Evolutionary conservation across 2,329 filamentous ascomycete genomes (phyloP).

Genomic region (Talaromyces sp.): DNA sequence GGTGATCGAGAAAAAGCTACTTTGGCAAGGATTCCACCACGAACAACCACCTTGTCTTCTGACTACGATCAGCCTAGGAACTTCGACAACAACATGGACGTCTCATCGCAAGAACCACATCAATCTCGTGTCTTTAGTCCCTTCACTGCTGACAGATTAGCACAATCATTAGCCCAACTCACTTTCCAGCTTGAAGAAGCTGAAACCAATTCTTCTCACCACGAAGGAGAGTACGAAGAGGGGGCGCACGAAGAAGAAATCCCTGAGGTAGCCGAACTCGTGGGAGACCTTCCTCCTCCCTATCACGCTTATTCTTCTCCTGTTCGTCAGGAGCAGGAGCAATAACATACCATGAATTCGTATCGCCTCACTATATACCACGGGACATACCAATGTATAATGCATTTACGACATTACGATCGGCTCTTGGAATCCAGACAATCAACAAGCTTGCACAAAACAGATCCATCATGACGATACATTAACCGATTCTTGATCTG

Average conservation of each 20-base stretch:
- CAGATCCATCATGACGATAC: neutral
- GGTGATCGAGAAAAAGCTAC: neutral
- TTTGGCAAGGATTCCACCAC: neutral
- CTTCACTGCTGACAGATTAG: neutral
- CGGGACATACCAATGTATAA: neutral
- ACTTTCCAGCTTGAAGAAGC: neutral
- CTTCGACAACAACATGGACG: neutral
- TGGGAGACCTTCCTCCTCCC: neutral
- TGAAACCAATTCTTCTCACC: neutral
- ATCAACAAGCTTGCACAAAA: neutral
- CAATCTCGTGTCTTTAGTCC: neutral
- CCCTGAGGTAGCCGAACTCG: neutral
- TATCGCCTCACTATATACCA: neutral
- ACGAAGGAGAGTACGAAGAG: neutral
- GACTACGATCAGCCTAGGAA: neutral
- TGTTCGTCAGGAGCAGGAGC: neutral
- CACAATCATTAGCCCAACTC: neutral
- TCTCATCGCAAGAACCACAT: neutral
- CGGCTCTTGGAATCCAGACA: neutral
- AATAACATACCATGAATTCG: neutral
- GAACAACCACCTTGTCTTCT: neutral
- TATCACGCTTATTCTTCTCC: neutral
- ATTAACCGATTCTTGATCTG: neutral
- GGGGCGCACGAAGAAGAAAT: neutral
- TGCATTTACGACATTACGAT: neutral